Conservation (phyloP, 805 yeast species). For the Nakazawaea anatomiae region DNA sequence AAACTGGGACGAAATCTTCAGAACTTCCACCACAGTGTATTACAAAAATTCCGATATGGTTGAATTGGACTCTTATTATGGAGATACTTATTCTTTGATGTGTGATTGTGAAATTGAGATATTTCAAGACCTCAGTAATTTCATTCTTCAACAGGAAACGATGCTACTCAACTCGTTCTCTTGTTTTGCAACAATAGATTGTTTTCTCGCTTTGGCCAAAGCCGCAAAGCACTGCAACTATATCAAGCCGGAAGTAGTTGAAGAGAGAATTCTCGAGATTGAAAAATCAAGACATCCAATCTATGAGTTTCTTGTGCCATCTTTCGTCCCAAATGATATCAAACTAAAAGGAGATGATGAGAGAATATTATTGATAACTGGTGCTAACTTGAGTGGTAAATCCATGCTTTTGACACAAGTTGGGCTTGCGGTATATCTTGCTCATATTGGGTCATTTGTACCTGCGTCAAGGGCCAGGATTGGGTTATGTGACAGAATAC, state of each 20-base stretch:
- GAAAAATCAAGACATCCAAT: constrained; percentile 41
- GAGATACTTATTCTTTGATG: constrained; percentile 35
- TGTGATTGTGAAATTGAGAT: constrained; percentile 37
- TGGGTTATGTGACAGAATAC: constrained; percentile 40
- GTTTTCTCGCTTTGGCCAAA: constrained; percentile 27
- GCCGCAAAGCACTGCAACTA: constrained; percentile 23
- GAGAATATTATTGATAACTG: constrained; percentile 35
- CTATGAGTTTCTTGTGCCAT: constrained; percentile 31
- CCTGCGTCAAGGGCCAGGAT: constrained; percentile 42
- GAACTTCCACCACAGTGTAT: constrained; percentile 29
- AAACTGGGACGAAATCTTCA: constrained; percentile 31
- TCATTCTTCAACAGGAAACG: constrained; percentile 12
- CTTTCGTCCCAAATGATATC: constrained; percentile 39
- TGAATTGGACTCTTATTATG: constrained; percentile 30
- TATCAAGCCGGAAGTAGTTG: constrained; percentile 26
- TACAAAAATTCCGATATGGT: constrained; percentile 27
- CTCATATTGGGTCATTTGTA: constrained; percentile 51
- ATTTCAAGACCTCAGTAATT: constrained; percentile 23
- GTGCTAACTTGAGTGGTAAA: constrained; percentile 48
- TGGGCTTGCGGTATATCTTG: constrained; percentile 40
- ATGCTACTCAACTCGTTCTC: constrained; percentile 16
- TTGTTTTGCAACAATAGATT: constrained; percentile 30
- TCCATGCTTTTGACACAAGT: constrained; percentile 43
- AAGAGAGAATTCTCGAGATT: constrained; percentile 23
- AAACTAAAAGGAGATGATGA: constrained; percentile 17